Conservation (phyloP, 352 stramenopile genomes). For the Albugo candida region DNA sequence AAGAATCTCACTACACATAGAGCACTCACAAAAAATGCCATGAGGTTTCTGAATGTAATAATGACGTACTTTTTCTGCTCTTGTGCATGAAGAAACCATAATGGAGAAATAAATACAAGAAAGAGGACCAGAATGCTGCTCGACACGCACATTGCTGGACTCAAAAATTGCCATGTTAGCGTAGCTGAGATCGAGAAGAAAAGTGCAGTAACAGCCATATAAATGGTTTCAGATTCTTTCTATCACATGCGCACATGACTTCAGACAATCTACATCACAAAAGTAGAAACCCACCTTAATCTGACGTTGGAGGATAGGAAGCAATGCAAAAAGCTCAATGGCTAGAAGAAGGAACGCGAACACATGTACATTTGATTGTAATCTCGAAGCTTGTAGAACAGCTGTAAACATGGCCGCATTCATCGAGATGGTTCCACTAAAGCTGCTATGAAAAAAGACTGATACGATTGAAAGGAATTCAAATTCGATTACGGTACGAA, state of each 20-base stretch:
- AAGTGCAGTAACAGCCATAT: slow-evolving; percentile 40
- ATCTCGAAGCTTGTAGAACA: slow-evolving; percentile 77
- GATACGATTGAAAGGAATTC: not conserved
- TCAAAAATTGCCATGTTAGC: slow-evolving; percentile 51
- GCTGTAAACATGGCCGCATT: slow-evolving; percentile 86
- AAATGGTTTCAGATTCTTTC: slow-evolving; percentile 37
- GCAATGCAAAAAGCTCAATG: slow-evolving; percentile 82
- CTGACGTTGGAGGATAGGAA: slow-evolving; percentile 70
- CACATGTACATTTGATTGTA: slow-evolving; percentile 82
- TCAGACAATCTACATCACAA: not conserved
- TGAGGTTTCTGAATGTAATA: not conserved
- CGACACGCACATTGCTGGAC: slow-evolving; percentile 31
- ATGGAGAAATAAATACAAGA: slow-evolving; percentile 66
- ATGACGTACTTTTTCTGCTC: slow-evolving; percentile 77
- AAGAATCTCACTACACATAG: slow-evolving; percentile 46
- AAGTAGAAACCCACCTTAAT: slow-evolving; percentile 33
- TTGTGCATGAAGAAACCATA: slow-evolving; percentile 82
- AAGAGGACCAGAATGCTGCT: slow-evolving; percentile 54
- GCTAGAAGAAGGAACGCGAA: slow-evolving; percentile 82
- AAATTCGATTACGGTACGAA: slow-evolving; percentile 10
- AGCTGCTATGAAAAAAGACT: slow-evolving; percentile 14
- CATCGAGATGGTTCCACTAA: slow-evolving; percentile 78
- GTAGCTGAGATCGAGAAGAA: slow-evolving; percentile 53
- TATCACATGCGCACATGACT: slow-evolving; percentile 1
- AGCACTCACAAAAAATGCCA: not conserved